Evolutionary conservation across 2,329 filamentous ascomycete genomes (phyloP).

Genomic region (Colletotrichum siamense): DNA sequence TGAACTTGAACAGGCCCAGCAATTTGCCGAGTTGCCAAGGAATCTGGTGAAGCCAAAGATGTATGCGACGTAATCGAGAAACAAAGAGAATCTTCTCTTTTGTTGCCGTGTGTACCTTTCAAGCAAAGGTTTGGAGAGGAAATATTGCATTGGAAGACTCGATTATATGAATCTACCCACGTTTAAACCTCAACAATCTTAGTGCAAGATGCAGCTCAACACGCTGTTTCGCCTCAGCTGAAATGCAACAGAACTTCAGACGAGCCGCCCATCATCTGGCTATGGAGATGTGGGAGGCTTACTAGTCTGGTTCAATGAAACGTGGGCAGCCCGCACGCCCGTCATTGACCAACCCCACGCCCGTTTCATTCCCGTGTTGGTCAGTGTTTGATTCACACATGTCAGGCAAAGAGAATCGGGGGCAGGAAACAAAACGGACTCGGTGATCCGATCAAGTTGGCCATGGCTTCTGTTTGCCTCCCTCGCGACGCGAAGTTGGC

Average conservation of each 20-base stretch:
- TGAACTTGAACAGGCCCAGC: neutral
- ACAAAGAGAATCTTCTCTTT: neutral
- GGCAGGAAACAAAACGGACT: neutral
- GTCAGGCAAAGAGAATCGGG: neutral
- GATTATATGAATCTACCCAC: neutral
- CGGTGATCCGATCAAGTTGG: neutral
- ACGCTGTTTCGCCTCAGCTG: neutral
- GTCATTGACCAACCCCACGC: neutral
- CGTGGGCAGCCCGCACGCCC: neutral
- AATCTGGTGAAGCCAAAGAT: neutral
- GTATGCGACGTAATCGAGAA: neutral
- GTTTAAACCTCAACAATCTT: neutral
- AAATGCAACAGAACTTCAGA: neutral
- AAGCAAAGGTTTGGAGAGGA: neutral
- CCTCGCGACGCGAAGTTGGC: slow-evolving; percentile 13
- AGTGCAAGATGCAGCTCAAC: neutral
- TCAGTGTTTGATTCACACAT: neutral
- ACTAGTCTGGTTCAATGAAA: slow-evolving; percentile 1
- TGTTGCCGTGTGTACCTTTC: neutral
- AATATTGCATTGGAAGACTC: neutral
- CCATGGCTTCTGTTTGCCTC: neutral
- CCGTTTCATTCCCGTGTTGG: neutral
- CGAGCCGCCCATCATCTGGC: neutral
- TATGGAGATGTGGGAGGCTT: neutral
- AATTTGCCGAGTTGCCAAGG: neutral